Evolutionary conservation across 768 basidiomycete species (phyloP).

Genomic region (Pleurotus pulmonarius): DNA sequence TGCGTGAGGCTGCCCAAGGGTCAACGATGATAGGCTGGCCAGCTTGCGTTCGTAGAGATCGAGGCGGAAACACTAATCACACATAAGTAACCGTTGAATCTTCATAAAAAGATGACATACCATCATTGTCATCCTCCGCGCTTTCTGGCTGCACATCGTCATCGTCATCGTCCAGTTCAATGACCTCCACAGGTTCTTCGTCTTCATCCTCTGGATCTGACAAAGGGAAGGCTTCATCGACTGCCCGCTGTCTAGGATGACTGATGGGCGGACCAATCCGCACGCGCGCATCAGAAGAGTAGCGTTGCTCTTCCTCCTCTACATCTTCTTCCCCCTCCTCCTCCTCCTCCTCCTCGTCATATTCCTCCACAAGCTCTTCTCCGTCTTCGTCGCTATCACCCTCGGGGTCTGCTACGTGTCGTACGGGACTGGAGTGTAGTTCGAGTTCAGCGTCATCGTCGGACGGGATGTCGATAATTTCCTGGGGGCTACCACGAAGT

Average conservation of each 20-base stretch:
- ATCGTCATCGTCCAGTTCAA: slow-evolving; percentile 10
- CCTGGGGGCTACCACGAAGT: slow-evolving; percentile 12
- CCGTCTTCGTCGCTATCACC: slow-evolving; percentile 18
- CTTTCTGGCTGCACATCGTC: slow-evolving; percentile 8
- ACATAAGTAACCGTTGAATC: neutral
- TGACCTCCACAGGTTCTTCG: slow-evolving; percentile 2
- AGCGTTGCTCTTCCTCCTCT: no score
- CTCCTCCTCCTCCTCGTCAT: slow-evolving; percentile 14
- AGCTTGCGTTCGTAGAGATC: neutral
- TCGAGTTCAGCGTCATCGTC: slow-evolving; percentile 19
- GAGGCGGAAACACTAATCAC: neutral
- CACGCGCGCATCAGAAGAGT: no score
- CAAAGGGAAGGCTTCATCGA: neutral
- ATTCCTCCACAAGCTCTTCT: slow-evolving; percentile 9
- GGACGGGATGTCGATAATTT: slow-evolving; percentile 19
- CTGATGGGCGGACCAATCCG: no score
- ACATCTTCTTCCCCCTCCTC: neutral
- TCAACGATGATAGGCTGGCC: slow-evolving; percentile 29
- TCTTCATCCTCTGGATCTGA: neutral
- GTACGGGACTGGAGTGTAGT: slow-evolving; percentile 1
- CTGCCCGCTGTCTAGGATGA: no score
- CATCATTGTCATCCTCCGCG: slow-evolving; percentile 3
- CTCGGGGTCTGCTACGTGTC: slow-evolving; percentile 11
- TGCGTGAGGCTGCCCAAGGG: slow-evolving; percentile 35
- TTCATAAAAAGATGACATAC: neutral